Percentiles rank a stretch among this genome's conserved stretches.
Evolutionary conservation across 2,329 filamentous ascomycete genomes (phyloP).

Genomic region (Penicillium aurantiogriseum): DNA sequence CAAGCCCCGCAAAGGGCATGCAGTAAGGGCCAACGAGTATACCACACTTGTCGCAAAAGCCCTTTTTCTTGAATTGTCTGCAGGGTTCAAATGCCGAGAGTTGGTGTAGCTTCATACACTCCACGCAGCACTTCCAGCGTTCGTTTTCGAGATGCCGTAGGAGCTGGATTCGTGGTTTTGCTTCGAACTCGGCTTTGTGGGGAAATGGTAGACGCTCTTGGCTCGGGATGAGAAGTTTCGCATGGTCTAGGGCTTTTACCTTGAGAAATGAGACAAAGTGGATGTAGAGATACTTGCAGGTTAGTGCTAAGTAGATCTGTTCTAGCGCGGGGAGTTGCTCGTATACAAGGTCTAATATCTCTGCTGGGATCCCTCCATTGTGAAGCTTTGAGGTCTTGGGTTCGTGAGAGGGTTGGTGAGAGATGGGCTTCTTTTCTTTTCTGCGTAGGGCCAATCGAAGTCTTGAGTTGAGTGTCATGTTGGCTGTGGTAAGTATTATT

Average conservation of each 20-base stretch:
- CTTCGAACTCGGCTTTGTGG: too few relatives aligned
- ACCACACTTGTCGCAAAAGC: too few relatives aligned
- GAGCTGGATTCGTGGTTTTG: too few relatives aligned
- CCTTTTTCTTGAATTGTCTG: too few relatives aligned
- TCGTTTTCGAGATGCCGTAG: too few relatives aligned
- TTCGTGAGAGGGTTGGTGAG: neutral
- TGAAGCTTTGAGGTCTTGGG: neutral
- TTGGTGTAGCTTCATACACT: too few relatives aligned
- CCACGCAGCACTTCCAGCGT: too few relatives aligned
- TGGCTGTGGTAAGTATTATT: neutral
- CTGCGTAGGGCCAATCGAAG: neutral
- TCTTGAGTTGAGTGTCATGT: neutral
- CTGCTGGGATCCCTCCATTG: neutral
- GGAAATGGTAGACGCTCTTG: too few relatives aligned
- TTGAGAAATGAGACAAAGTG: neutral
- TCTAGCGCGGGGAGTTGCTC: neutral
- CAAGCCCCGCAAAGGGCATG: too few relatives aligned
- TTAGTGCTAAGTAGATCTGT: neutral
- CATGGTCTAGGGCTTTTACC: neutral
- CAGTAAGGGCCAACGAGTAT: too few relatives aligned
- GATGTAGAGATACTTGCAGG: neutral
- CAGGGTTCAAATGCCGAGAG: too few relatives aligned
- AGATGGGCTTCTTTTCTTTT: neutral
- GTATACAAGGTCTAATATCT: neutral
- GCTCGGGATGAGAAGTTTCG: neutral